Evolutionary conservation across 305 asterid species (phyloP).

Genomic region (Fraxinus sp.): DNA sequence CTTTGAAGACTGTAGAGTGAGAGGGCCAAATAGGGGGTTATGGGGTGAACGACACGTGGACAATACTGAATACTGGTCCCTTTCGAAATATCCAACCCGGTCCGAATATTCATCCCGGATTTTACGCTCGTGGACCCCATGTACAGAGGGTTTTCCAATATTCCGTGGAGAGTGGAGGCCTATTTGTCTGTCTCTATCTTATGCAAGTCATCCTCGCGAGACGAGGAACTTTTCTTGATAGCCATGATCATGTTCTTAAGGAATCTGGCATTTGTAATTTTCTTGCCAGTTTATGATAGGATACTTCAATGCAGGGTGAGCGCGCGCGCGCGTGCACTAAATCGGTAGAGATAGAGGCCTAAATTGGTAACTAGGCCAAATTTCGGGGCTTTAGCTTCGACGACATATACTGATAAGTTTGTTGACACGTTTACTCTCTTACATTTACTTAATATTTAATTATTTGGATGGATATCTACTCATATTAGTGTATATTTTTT

Average conservation of each 20-base stretch:
- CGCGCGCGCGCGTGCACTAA: too few relatives aligned
- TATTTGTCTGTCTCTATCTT: neutral
- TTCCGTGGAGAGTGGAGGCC: neutral
- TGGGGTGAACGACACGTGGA: slow-evolving; percentile 20
- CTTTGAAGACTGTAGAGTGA: neutral
- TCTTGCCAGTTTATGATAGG: neutral
- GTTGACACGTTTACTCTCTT: too few relatives aligned
- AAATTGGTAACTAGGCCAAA: too few relatives aligned
- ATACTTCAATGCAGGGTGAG: too few relatives aligned
- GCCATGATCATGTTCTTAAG: neutral
- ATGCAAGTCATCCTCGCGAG: neutral
- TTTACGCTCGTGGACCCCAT: slow-evolving; percentile 26
- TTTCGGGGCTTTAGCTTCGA: too few relatives aligned
- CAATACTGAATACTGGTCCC: neutral
- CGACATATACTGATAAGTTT: too few relatives aligned
- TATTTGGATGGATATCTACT: too few relatives aligned
- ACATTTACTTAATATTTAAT: too few relatives aligned
- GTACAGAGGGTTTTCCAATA: slow-evolving; percentile 3
- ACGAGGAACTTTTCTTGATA: neutral
- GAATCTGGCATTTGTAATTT: neutral
- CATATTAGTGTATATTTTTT: too few relatives aligned
- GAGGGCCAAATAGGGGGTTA: neutral
- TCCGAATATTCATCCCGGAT: slow-evolving; percentile 22
- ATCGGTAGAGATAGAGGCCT: too few relatives aligned
- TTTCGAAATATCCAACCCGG: neutral